Conservation (phyloP, 192 early-diverging fungal genomes). For the Podila minutissima region DNA sequence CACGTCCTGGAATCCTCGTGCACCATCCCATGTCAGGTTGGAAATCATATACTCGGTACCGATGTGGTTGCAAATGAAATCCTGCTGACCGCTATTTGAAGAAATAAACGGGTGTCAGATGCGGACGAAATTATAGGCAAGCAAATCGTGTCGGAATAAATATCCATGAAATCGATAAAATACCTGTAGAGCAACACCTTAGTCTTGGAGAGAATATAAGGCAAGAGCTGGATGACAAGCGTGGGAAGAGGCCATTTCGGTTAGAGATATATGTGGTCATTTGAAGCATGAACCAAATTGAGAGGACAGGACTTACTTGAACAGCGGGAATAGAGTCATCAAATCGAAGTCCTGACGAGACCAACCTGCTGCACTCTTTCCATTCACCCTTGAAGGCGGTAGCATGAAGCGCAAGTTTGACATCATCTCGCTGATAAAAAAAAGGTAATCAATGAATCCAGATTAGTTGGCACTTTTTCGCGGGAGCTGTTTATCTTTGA, state of each 20-base stretch:
- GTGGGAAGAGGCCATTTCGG: neutral
- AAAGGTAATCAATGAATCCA: neutral
- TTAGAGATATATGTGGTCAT: neutral
- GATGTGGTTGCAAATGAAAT: constrained; percentile 83
- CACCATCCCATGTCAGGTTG: constrained; percentile 72
- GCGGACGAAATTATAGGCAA: no score
- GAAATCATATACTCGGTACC: constrained; percentile 76
- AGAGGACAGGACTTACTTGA: constrained; percentile 53
- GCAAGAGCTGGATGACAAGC: constrained; percentile 61
- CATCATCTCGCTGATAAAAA: constrained; percentile 53
- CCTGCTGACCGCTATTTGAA: constrained; percentile 72
- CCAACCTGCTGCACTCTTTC: constrained; percentile 70
- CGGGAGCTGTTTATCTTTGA: neutral
- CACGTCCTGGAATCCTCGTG: constrained; percentile 63
- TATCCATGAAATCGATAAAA: neutral
- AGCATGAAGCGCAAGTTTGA: constrained; percentile 68
- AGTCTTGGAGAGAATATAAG: constrained; percentile 65
- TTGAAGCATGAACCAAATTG: neutral
- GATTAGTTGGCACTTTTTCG: neutral
- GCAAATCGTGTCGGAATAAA: neutral
- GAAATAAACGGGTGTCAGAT: no score
- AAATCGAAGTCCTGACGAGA: constrained; percentile 50
- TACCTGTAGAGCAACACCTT: constrained; percentile 74
- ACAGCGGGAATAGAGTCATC: constrained; percentile 68
- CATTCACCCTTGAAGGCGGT: constrained; percentile 52